Evolutionary conservation across 2,329 filamentous ascomycete genomes (phyloP).

Genomic region (Rhytidhysteron rufulum): DNA sequence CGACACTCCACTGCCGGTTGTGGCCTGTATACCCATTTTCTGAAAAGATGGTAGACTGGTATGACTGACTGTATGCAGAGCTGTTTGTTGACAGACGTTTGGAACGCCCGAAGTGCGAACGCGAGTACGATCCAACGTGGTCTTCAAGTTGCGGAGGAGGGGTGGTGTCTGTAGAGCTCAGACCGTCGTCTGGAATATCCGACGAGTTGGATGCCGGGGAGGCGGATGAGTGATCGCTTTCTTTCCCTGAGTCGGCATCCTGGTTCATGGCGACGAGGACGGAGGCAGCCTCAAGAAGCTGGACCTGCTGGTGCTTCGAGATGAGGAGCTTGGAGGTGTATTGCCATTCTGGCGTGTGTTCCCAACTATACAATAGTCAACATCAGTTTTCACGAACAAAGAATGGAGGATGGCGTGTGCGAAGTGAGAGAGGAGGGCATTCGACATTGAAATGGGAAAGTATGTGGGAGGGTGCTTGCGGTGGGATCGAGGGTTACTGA

Average conservation of each 20-base stretch:
- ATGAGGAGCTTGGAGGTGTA: constrained; percentile 96
- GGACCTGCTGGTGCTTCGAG: constrained; percentile 98
- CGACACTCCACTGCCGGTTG: constrained; percentile 67
- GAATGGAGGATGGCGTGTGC: constrained; percentile 5
- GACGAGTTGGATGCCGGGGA: constrained; percentile 82
- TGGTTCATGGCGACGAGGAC: constrained; percentile 88
- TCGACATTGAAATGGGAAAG: constrained; percentile 38
- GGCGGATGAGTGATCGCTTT: constrained; percentile 74
- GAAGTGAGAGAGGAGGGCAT: constrained; percentile 27
- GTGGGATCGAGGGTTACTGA: constrained; percentile 67
- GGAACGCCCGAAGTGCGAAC: constrained; percentile 29
- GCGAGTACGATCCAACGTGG: constrained; percentile 49
- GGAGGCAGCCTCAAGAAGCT: constrained; percentile 94
- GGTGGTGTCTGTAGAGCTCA: constrained; percentile 88
- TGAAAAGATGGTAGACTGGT: constrained; percentile 67
- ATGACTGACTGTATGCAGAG: constrained; percentile 65
- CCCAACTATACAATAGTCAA: constrained; percentile 69
- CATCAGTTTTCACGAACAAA: constrained; percentile 16
- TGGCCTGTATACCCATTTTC: constrained; percentile 55
- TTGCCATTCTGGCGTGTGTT: constrained; percentile 97
- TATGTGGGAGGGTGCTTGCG: constrained; percentile 33
- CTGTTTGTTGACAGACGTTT: constrained; percentile 48
- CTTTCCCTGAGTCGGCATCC: constrained; percentile 58
- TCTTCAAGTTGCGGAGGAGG: constrained; percentile 76
- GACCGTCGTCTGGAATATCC: constrained; percentile 66